These are phyloP conservation scores for Begonia masoniana DNA, from an alignment of 306 rosid genomes.

Conservation along the genomic window DNA sequence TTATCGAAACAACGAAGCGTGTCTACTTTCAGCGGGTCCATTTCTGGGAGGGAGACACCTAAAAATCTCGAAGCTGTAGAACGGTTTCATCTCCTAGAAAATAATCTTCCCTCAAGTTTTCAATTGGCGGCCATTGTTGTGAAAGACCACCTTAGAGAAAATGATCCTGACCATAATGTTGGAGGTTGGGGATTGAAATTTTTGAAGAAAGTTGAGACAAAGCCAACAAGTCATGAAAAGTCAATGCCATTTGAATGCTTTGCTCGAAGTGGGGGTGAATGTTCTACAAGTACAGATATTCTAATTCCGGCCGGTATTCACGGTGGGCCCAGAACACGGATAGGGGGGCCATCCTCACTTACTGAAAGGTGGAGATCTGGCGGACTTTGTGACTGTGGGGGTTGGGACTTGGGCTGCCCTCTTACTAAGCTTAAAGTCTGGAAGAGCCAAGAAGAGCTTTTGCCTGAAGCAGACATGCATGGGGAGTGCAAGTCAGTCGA, in stretches of 20 bases:
- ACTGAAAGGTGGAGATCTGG: slow-evolving; percentile 84
- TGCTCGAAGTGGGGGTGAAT: slow-evolving; percentile 28
- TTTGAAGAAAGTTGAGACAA: slow-evolving; percentile 48
- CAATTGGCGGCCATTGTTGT: slow-evolving; percentile 74
- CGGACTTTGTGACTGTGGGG: slow-evolving; percentile 90
- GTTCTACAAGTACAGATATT: slow-evolving; percentile 55
- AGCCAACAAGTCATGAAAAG: slow-evolving; percentile 17
- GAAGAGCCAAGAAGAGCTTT: slow-evolving; percentile 23
- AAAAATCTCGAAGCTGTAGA: no score
- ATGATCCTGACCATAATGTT: slow-evolving; percentile 19
- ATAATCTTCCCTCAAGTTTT: slow-evolving; percentile 50
- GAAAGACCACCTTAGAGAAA: slow-evolving; percentile 45
- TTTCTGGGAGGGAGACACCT: slow-evolving; percentile 32
- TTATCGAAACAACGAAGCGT: slow-evolving; percentile 37
- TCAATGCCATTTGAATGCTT: slow-evolving; percentile 26
- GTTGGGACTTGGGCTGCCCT: slow-evolving; percentile 98
- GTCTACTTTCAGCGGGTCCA: slow-evolving; percentile 32
- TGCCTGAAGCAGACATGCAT: slow-evolving; percentile 24
- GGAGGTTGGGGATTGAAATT: slow-evolving; percentile 99
- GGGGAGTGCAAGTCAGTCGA: slow-evolving; percentile 61
- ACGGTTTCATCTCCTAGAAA: slow-evolving; percentile 19
- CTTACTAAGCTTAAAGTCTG: slow-evolving; percentile 52
- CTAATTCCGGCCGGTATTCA: slow-evolving; percentile 84
- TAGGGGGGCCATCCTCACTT: slow-evolving; percentile 73
- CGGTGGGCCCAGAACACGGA: slow-evolving; percentile 73